A percentile compares a stretch with the other conserved stretches of the same genome.
Conservation (phyloP, 2,329 filamentous ascomycete genomes). For the Elsinoe ampelina region DNA sequence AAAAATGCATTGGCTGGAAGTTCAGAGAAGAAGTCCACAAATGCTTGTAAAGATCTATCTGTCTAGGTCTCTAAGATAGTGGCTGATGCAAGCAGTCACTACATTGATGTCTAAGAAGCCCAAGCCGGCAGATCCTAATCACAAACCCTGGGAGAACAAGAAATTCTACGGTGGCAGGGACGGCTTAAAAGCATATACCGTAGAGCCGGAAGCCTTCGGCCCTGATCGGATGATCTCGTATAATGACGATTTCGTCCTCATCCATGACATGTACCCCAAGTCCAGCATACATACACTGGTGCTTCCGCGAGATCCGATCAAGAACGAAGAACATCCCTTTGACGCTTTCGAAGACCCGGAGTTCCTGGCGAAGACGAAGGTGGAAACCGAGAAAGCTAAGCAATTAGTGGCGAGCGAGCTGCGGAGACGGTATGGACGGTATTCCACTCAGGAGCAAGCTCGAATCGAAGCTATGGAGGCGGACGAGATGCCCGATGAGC, state of each 20-base stretch:
- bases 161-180: conserved; percentile 43
- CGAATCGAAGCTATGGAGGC: conserved; percentile 56
- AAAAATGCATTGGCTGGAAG: background rate
- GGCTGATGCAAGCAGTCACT: conserved; percentile 30
- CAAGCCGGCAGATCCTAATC: conserved; percentile 21
- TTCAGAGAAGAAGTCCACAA: conserved; percentile 9
- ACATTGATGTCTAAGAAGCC: conserved; percentile 38
- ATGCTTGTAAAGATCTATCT: conserved; percentile 13
- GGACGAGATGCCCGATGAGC: conserved; percentile 27
- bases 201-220: conserved; percentile 52
- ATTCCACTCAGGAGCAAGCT: conserved; percentile 53
- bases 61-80: background rate
- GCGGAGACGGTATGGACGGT: conserved; percentile 54
- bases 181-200: conserved; percentile 58
- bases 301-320: conserved; percentile 60
- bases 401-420: conserved; percentile 65
- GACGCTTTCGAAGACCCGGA: conserved; percentile 60
- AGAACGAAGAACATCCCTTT: conserved; percentile 62
- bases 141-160: conserved; percentile 19
- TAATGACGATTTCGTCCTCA: conserved; percentile 61
- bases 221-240: conserved; percentile 54
- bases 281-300: conserved; percentile 75
- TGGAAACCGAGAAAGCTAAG: conserved; percentile 53
- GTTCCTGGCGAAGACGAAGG: conserved; percentile 57
- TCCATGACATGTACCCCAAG: conserved; percentile 82